phyloP scores from a whole-genome alignment of 257 asterid species.

The Lavandula angustifolia region DNA sequence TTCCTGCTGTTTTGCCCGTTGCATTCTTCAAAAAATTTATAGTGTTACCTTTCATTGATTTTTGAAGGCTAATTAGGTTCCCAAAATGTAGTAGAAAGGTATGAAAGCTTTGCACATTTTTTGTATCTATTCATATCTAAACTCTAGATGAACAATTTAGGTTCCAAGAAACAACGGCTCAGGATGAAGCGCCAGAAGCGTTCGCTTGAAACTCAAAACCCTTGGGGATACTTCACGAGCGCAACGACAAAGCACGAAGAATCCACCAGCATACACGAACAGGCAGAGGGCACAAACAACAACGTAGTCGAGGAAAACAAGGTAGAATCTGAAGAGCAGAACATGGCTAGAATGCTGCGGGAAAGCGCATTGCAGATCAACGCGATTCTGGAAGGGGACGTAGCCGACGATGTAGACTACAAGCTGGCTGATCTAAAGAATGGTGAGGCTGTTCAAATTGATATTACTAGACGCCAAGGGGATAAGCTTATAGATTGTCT shows the following conservation, averaged over 20 bases:
- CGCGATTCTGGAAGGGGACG: constrained; percentile 53
- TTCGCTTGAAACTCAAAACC: constrained; percentile 49
- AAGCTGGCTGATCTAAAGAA: constrained; percentile 47
- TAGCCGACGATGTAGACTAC: constrained; percentile 50
- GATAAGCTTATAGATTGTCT: constrained; percentile 67
- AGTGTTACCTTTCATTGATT: too few species aligned
- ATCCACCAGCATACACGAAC: constrained; percentile 33
- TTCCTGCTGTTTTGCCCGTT: background rate
- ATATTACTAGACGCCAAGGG: constrained; percentile 58
- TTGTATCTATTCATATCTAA: too few species aligned
- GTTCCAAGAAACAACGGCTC: constrained; percentile 59
- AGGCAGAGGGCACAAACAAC: constrained; percentile 22
- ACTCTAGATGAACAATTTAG: constrained; percentile 36
- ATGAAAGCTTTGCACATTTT: too few species aligned
- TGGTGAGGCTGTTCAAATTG: constrained; percentile 47
- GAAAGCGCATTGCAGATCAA: constrained; percentile 55
- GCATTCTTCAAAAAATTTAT: too few species aligned
- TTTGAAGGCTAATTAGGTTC: background rate
- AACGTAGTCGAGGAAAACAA: constrained; percentile 31
- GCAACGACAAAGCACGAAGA: constrained; percentile 49
- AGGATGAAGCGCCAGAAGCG: constrained; percentile 55
- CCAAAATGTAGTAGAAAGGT: background rate
- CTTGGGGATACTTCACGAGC: constrained; percentile 66
- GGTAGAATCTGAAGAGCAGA: constrained; percentile 44
- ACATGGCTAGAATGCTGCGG: constrained; percentile 49